Conservation (phyloP, 1,284 basidiomycete species). For the Porogramme epimiltina region DNA sequence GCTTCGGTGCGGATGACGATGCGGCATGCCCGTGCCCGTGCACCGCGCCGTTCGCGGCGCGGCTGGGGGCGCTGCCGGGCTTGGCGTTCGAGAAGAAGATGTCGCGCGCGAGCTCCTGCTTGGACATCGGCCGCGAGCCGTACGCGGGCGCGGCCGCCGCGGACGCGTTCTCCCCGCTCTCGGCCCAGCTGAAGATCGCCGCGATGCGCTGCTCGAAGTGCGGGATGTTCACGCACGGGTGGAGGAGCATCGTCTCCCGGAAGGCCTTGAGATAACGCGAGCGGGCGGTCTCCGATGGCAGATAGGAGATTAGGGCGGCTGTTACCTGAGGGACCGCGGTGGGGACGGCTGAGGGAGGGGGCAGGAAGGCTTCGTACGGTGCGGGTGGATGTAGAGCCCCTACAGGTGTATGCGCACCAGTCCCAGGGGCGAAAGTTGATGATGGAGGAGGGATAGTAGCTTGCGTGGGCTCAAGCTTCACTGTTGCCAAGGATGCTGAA, state of each 20-base stretch:
- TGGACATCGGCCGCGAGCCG: slow-evolving; percentile 16
- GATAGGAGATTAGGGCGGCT: slow-evolving; percentile 37
- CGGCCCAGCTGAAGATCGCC: slow-evolving; percentile 45
- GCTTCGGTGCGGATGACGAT: slow-evolving; percentile 30
- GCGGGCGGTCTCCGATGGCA: slow-evolving; percentile 43
- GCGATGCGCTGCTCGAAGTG: slow-evolving; percentile 49
- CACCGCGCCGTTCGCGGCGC: slow-evolving; percentile 6
- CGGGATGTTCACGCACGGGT: slow-evolving; percentile 53
- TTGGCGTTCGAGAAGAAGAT: slow-evolving; percentile 33
- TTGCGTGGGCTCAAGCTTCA: slow-evolving; percentile 51
- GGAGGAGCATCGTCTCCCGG: slow-evolving; percentile 47
- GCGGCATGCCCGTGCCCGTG: no score
- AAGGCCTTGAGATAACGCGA: slow-evolving; percentile 40
- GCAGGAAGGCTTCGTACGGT: slow-evolving; percentile 24
- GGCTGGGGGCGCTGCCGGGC: slow-evolving; percentile 1
- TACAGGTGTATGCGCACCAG: slow-evolving; percentile 4
- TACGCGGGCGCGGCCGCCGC: slow-evolving; percentile 1
- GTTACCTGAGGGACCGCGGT: slow-evolving; percentile 39
- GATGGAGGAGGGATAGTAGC: slow-evolving; percentile 30
- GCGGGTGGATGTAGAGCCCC: slow-evolving; percentile 19
- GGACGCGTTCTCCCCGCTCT: slow-evolving; percentile 12
- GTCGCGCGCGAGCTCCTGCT: slow-evolving; percentile 35
- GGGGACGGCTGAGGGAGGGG: slow-evolving; percentile 16
- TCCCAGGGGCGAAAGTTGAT: slow-evolving; percentile 12
- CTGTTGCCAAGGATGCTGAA: slow-evolving; percentile 24